phyloP scores from a whole-genome alignment of 2,329 filamentous ascomycete genomes.

The Trichoderma simmonsii region DNA sequence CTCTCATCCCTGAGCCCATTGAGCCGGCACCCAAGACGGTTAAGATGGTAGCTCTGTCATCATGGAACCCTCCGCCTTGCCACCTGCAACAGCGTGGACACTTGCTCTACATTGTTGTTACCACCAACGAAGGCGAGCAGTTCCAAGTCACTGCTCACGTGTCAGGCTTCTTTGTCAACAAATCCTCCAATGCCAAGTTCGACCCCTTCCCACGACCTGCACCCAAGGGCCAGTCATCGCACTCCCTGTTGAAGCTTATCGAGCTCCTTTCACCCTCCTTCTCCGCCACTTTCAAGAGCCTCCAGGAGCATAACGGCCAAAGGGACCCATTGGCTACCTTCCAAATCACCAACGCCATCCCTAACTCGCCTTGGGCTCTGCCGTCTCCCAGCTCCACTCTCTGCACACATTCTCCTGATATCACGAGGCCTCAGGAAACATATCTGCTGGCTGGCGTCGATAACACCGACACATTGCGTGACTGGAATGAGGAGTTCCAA shows the following conservation, averaged over 20 bases:
- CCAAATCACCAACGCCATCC: conserved; percentile 92
- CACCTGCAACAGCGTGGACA: conserved; percentile 89
- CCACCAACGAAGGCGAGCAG: conserved; percentile 92
- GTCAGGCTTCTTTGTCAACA: conserved; percentile 96
- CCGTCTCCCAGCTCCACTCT: conserved; percentile 62
- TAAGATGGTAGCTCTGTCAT: conserved; percentile 81
- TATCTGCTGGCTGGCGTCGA: conserved; percentile 88
- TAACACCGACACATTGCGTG: conserved; percentile 87
- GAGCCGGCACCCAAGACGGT: conserved; percentile 80
- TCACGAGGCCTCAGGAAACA: conserved; percentile 87
- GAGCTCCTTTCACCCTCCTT: conserved; percentile 81
- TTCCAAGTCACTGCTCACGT: conserved; percentile 91
- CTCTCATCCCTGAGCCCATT: conserved; percentile 65
- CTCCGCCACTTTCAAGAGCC: conserved; percentile 65
- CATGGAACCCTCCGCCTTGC: conserved; percentile 96
- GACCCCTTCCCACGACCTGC: conserved; percentile 78
- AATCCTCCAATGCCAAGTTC: conserved; percentile 91
- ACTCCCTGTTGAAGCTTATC: conserved; percentile 82
- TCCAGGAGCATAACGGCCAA: conserved; percentile 81
- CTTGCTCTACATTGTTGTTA: conserved; percentile 82
- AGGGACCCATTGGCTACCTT: conserved; percentile 89
- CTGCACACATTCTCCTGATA: conserved; percentile 73
- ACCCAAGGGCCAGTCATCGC: conserved; percentile 74
- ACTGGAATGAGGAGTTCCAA: conserved; percentile 99
- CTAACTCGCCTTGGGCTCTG: conserved; percentile 88